phyloP scores from a whole-genome alignment of 352 stramenopile species.

The Phytopythium mirpurense region DNA sequence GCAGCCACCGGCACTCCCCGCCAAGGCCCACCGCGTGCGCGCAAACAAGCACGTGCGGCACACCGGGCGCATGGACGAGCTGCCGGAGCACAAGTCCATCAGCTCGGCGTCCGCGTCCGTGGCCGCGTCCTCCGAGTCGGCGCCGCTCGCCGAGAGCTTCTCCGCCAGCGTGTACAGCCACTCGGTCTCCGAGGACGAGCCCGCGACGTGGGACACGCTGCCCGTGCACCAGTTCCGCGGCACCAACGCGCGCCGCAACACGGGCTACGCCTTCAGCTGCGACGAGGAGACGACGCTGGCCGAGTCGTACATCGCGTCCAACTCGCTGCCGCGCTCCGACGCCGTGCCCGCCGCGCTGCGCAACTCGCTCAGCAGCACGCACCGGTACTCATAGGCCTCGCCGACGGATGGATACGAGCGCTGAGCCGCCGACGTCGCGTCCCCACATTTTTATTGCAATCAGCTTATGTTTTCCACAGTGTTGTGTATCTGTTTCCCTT shows the following conservation, averaged over 20 bases:
- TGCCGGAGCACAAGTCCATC: slow-evolving; percentile 6
- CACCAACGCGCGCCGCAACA: slow-evolving; percentile 43
- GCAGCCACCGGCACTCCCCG: slow-evolving; percentile 9
- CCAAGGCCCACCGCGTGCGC: slow-evolving; percentile 7
- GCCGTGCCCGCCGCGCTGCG: slow-evolving; percentile 56
- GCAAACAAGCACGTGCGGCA: not conserved
- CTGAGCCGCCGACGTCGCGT: too few species aligned
- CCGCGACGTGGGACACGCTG: slow-evolving; percentile 34
- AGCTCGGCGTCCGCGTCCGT: slow-evolving; percentile 12
- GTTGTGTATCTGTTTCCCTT: too few species aligned
- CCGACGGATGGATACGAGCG: too few species aligned
- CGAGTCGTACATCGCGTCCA: slow-evolving; percentile 83
- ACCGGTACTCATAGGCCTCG: slow-evolving; percentile 3
- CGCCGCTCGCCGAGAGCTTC: slow-evolving; percentile 38
- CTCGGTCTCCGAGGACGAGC: slow-evolving; percentile 38
- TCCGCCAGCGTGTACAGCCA: slow-evolving; percentile 62
- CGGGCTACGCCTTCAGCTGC: slow-evolving; percentile 78
- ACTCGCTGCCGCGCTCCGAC: slow-evolving; percentile 62
- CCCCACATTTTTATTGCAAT: too few species aligned
- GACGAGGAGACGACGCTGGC: slow-evolving; percentile 79
- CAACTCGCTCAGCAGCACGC: slow-evolving; percentile 31
- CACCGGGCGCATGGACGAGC: not conserved
- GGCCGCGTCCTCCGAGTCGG: slow-evolving; percentile 14
- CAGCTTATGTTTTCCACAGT: too few species aligned
- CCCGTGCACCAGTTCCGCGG: slow-evolving; percentile 29